Base-by-base conservation (phyloP, 345 rosid genomes). In the Eucalyptus sideroxylon region DNA sequence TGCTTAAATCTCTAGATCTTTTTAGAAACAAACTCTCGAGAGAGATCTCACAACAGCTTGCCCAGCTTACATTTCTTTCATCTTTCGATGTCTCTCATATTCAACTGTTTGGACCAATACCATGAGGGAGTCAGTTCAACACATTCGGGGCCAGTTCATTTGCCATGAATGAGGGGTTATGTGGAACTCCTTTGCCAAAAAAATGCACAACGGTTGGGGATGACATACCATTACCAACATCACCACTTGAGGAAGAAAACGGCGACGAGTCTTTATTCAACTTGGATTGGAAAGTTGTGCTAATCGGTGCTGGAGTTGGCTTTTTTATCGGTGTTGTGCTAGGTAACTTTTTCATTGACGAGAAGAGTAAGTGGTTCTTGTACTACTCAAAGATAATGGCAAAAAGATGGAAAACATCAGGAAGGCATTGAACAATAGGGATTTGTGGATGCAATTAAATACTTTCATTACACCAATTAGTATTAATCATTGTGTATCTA, bases 201-300 rank as follows among this genome's bases (percentile, higher is more conserved):
- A 65, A 65, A n/a, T n/a, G 77, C 19, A n/a, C 37, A 7, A 4
- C 3, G 1, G 2, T 7, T n/a, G 37, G 77, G 5, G 37, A 65
- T n/a, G 34, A n/a, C 77, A n/a, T 65, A 15, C 77, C 37, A 65
- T 65, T n/a, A 65, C 77, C 40, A 65, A 15, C 72, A 62, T n/a
- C 77, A 7, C 27, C 13, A 5, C 77, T 1, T 0, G 3, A n/a
- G 77, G 40, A 65, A n/a, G 37, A 8, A 15, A 65, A 14, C 1
- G 21, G 37, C 2, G 10, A 65, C 4, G 6, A n/a, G 37, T 65
- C 77, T n/a, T 5, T 17, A 1, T 8, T 65, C 0, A 1, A 15
- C 21, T 65, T 65, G 40, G 77, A n/a, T n/a, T n/a, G 77, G 40
- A 65, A n/a, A n/a, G 31, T 65, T 16, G 77, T 65, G 40, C 77